Base-by-base conservation (phyloP, 352 stramenopile species). In the Phytophthora colocasiae region DNA sequence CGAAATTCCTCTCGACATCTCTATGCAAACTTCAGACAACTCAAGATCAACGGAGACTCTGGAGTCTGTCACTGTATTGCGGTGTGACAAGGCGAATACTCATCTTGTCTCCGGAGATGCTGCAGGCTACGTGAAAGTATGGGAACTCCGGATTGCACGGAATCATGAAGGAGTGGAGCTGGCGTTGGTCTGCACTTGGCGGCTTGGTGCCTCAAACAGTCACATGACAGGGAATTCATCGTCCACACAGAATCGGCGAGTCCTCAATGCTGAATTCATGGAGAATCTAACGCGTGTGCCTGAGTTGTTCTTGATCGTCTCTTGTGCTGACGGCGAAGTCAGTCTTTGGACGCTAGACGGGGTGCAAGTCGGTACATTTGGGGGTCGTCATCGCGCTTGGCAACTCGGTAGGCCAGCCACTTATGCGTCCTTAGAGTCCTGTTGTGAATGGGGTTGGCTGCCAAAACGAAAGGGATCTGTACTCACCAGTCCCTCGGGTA, bases 291-390 rank as follows among this genome's bases (percentile, higher is more conserved):
- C 73, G 34, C 78, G 83, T 17, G 67, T 83, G 15, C 52, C 67
- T 0, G 83, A 93, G 50, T 34, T 90, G n/a, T 93, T 80, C 55
- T 32, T 93, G 29, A 50, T 93, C 5, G 53, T 91, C 22, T 83
- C 83, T 0, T 86, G 79, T 52, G 80, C 66, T 10, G 87, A 88
- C 53, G 83, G 83, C 6, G 83, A 91, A 38, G 77, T 93, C 29
- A 89, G 66, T 55, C n/a, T 93, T 12, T 93, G 85, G 85, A 90
- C 85, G 9, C 46, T 93, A 12, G 81, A 91, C 34, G 83, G 85
- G 14, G 70, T 91, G 2, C 76, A 88, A 27, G 73, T 93, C 0
- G 85, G 85, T 8, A 81, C 73, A 36, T 91, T 93, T 64, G 85
- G 67, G 43, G 67, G 85, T 15, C 78, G 79, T 4, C 85, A 91